Evolutionary conservation across 257 asterid species (phyloP), one percentile per base, ranked within the genome.

Genomic region (Henckelia pumila): DNA sequence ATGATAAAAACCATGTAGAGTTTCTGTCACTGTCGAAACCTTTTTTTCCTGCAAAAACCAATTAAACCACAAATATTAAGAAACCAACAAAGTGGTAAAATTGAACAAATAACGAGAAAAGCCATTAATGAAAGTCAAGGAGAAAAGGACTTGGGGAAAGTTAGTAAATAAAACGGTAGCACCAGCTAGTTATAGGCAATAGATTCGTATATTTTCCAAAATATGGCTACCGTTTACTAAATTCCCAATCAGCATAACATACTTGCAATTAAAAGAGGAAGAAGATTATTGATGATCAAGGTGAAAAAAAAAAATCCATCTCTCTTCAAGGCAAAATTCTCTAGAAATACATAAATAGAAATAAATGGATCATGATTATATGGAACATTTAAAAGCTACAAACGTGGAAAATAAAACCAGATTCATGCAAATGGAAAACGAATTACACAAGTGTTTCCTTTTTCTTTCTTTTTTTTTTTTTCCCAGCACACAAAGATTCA

Each of bases 1-100:
- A 75, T 29, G 80, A 80, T 64, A 52, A 63, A 64, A 71, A 91
- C 98, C 98, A 71, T 84, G 87, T 64, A 14, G 20, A 75, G 80
- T 70, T 81, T 80, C 96, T 56, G 79, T 87, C 95, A 61, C 88
- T 87, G 75, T 91, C 98, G 63, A 66, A 70, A 33, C 82, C 78
- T 83, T 79, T 79, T 78, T 79, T 75, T 72, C 96, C 98, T 82
- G 89, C 83, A 82, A 79, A 69, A 75, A 80, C 72, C 69, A 69
- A 73, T 67, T 56, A 16, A 60, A 77, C 47, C 81, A 66, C 58
- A 47, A 68, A 24, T 29, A 66, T 49, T 81, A 44, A 73, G 75
- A 69, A 59, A 66, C 56, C 73, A 68, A 65, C 53, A 47, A 47
- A 66, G 28, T 60, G 30, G 56, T 60, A 59, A 66, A 68, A 24